Conservation (phyloP, 2,329 filamentous ascomycete species). For the Aspergillus japonicus region DNA sequence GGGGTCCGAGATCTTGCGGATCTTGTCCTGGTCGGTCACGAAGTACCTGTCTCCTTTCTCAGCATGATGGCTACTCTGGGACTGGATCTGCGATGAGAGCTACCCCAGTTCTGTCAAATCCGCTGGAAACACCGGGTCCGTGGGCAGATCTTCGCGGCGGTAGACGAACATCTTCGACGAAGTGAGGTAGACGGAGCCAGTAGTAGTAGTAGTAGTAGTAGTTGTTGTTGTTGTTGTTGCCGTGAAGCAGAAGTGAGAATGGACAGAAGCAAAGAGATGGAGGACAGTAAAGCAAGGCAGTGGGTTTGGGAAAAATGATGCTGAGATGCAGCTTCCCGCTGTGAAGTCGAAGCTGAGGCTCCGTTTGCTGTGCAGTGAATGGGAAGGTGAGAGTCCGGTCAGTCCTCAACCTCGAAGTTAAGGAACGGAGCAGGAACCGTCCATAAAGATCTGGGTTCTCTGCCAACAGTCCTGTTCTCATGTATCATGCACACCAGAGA, state of each 20-base stretch:
- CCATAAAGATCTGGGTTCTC: too few relatives aligned
- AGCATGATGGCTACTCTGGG: background rate
- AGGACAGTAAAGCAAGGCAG: background rate
- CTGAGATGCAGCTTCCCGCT: too few relatives aligned
- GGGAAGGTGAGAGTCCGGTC: too few relatives aligned
- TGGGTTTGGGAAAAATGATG: too few relatives aligned
- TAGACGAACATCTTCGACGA: slow-evolving; percentile 70
- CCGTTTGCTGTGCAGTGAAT: too few relatives aligned
- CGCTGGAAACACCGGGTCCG: slow-evolving; percentile 64
- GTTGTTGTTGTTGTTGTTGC: too few relatives aligned
- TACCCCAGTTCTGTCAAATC: slow-evolving; percentile 73
- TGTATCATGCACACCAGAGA: too few relatives aligned
- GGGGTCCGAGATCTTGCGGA: slow-evolving; percentile 67
- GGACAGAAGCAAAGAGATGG: background rate
- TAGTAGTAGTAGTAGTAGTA: background rate
- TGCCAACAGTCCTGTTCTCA: too few relatives aligned
- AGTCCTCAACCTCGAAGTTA: too few relatives aligned
- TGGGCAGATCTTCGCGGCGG: slow-evolving; percentile 65
- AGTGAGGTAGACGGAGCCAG: background rate
- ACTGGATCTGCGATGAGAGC: slow-evolving; percentile 15
- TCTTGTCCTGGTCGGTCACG: slow-evolving; percentile 71
- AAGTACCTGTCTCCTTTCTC: slow-evolving; percentile 62
- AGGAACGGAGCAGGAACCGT: too few relatives aligned
- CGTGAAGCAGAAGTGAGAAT: background rate
- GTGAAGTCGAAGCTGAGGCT: too few relatives aligned